These are phyloP conservation scores for Ophiocordyceps polyrhachis-furcata DNA, from an alignment of 2,329 filamentous ascomycete species.

Conservation along the genomic window DNA sequence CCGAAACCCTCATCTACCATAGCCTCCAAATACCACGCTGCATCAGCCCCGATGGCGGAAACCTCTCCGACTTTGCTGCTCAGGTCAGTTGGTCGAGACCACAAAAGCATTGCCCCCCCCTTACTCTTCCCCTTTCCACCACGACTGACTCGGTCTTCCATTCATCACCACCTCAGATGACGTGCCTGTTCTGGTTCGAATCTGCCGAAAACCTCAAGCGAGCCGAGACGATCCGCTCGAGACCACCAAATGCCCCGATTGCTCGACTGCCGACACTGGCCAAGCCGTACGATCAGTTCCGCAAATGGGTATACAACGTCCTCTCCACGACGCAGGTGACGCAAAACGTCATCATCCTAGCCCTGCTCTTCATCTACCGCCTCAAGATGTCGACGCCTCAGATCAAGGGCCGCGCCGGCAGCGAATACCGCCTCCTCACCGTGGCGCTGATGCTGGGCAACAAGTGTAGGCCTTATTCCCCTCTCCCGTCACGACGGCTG, in stretches of 20 bases:
- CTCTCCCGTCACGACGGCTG: not conserved
- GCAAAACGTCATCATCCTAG: constrained; percentile 82
- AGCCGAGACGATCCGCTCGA: constrained; percentile 42
- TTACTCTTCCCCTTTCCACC: not conserved
- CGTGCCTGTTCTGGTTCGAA: constrained; percentile 96
- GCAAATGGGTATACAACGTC: constrained; percentile 85
- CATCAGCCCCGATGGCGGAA: constrained; percentile 59
- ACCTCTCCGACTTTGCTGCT: constrained; percentile 65
- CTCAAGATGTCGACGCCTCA: constrained; percentile 77
- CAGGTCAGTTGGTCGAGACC: constrained; percentile 34
- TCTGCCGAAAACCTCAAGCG: constrained; percentile 59
- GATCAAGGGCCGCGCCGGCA: constrained; percentile 81
- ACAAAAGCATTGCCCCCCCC: not conserved
- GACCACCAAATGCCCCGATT: constrained; percentile 20
- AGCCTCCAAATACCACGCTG: constrained; percentile 55
- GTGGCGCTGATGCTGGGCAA: constrained; percentile 96
- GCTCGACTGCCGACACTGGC: constrained; percentile 50
- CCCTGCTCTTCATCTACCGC: constrained; percentile 80
- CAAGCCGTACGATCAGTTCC: constrained; percentile 59
- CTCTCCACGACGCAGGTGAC: constrained; percentile 90
- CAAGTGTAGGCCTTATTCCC: constrained; percentile 48
- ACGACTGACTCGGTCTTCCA: not conserved
- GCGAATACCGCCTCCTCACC: constrained; percentile 81
- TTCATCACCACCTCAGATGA: constrained; percentile 40
- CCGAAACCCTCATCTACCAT: constrained; percentile 31